A percentile compares a stretch with the other conserved stretches of the same genome.
phyloP scores from a whole-genome alignment of 2,329 filamentous ascomycete genomes.

The Cercospora zeina region DNA sequence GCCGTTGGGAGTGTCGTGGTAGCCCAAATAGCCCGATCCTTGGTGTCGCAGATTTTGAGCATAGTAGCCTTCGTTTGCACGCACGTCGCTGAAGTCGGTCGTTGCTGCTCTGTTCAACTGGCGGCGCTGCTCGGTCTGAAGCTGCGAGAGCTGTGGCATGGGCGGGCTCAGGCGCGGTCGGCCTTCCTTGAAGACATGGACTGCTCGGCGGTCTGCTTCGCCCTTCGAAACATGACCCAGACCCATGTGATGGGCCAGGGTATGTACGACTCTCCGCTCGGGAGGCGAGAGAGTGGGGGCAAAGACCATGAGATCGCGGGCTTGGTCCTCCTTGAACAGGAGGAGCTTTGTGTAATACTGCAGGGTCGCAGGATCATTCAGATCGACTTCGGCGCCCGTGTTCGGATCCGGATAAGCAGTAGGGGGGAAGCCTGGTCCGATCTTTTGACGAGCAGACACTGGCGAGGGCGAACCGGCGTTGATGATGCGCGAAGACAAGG shows the following conservation, averaged over 20 bases:
- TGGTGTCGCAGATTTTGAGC: constrained; percentile 76
- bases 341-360: constrained; percentile 88
- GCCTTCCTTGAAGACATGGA: constrained; percentile 79
- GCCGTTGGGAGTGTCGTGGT: constrained; percentile 69
- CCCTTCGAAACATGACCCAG: constrained; percentile 89
- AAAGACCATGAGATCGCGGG: constrained; percentile 80
- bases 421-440: constrained; percentile 39
- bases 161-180: constrained; percentile 61
- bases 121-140: constrained; percentile 76
- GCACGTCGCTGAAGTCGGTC: constrained; percentile 86
- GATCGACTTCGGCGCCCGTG: constrained; percentile 65
- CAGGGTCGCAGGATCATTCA: constrained; percentile 86
- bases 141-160: constrained; percentile 63
- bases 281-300: constrained; percentile 75
- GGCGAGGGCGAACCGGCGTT: constrained; percentile 64
- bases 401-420: constrained; percentile 25
- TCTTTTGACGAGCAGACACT: constrained; percentile 59
- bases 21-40: constrained; percentile 71
- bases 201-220: constrained; percentile 80
- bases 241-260: constrained; percentile 91
- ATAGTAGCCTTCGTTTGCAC: constrained; percentile 73
- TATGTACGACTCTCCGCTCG: constrained; percentile 88
- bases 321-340: constrained; percentile 79
- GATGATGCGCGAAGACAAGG: constrained; percentile 61
- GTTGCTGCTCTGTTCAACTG: constrained; percentile 92